phyloP scores from a whole-genome alignment of 345 rosid species.

The Cardamine occulta region DNA sequence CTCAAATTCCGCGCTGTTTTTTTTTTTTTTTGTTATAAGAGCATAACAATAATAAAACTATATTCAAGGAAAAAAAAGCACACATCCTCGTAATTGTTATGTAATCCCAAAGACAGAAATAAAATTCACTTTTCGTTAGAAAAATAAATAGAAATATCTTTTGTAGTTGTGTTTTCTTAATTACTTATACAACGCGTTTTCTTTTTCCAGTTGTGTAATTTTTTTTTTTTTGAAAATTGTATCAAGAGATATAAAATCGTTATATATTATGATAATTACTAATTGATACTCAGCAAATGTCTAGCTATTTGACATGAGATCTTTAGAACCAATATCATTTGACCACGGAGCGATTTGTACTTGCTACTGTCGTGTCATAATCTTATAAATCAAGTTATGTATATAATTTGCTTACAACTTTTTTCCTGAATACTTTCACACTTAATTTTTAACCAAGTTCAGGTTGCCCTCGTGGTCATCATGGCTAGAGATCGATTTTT shows the following conservation, averaged over 20 bases:
- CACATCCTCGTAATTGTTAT: background rate
- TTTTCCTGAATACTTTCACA: background rate
- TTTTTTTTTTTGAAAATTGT: background rate
- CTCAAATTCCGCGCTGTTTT: constrained; percentile 31
- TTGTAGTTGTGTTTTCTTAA: too few species aligned
- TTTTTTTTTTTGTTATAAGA: background rate
- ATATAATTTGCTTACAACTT: background rate
- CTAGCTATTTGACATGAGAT: background rate
- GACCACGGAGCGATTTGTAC: background rate
- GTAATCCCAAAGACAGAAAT: background rate
- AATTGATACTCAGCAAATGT: background rate
- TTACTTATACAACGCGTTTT: background rate
- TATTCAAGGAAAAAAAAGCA: background rate
- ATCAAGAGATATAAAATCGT: background rate
- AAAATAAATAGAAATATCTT: background rate
- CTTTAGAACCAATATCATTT: background rate
- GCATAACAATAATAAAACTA: background rate
- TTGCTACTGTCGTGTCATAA: background rate
- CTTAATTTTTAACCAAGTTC: background rate
- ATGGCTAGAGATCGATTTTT: background rate
- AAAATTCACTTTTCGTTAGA: background rate
- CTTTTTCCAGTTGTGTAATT: background rate
- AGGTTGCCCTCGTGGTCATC: background rate
- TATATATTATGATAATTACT: background rate
- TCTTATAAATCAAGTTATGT: background rate